phyloP scores from a whole-genome alignment of 2,329 filamentous ascomycete species.

The Ophiocordyceps polyrhachis-furcata region DNA sequence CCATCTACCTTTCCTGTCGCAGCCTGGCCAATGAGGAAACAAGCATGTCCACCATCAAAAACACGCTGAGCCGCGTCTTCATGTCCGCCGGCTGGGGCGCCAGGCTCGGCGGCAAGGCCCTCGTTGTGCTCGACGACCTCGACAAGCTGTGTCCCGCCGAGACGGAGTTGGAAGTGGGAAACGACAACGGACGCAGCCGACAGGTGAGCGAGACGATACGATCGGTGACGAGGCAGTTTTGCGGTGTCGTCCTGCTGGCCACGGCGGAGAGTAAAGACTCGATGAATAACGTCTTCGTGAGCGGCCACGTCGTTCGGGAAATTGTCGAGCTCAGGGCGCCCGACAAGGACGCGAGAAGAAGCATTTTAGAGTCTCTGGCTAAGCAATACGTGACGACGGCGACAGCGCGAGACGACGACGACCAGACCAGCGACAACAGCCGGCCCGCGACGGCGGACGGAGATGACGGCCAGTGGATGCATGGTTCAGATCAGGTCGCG shows the following conservation, averaged over 20 bases:
- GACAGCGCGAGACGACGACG: slow-evolving; percentile 17
- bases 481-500: slow-evolving; percentile 38
- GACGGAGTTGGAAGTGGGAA: slow-evolving; percentile 83
- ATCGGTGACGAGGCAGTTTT: slow-evolving; percentile 68
- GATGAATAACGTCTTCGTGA: slow-evolving; percentile 75
- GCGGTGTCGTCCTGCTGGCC: slow-evolving; percentile 70
- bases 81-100: slow-evolving; percentile 85
- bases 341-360: slow-evolving; percentile 72
- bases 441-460: slow-evolving; percentile 40
- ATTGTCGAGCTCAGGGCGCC: slow-evolving; percentile 81
- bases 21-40: slow-evolving; percentile 84
- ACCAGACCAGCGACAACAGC: slow-evolving; percentile 24
- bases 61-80: slow-evolving; percentile 68
- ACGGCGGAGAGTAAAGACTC: slow-evolving; percentile 89
- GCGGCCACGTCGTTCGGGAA: slow-evolving; percentile 81
- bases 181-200: slow-evolving; percentile 80
- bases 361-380: slow-evolving; percentile 66
- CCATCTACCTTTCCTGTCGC: slow-evolving; percentile 70
- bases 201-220: slow-evolving; percentile 83
- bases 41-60: slow-evolving; percentile 75
- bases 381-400: slow-evolving; percentile 29
- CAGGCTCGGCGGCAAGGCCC: slow-evolving; percentile 59
- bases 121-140: slow-evolving; percentile 83
- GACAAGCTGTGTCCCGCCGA: slow-evolving; percentile 87
- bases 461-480: slow-evolving; percentile 53